phyloP scores from a whole-genome alignment of 345 rosid species.

The Adansonia digitata region DNA sequence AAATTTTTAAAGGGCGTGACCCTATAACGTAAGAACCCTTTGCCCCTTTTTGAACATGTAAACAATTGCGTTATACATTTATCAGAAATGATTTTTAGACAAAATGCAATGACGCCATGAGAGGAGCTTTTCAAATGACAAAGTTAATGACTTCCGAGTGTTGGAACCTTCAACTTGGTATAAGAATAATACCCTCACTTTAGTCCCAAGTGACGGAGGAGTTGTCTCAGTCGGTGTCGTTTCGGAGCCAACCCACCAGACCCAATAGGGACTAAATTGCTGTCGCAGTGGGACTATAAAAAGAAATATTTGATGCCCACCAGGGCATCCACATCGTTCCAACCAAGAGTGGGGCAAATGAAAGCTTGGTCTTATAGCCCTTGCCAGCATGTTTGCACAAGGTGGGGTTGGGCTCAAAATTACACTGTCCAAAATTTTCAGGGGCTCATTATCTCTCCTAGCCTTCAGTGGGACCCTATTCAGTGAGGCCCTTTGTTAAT shows the following conservation, averaged over 20 bases:
- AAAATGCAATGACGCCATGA: no score
- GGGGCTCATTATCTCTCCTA: slow-evolving; percentile 29
- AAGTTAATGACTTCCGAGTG: no score
- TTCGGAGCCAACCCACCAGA: no score
- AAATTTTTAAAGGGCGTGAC: no score
- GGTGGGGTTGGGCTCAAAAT: slow-evolving; percentile 36
- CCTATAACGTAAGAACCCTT: no score
- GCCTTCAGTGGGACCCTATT: slow-evolving; percentile 28
- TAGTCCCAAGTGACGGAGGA: slow-evolving; percentile 5
- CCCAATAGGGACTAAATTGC: slow-evolving; percentile 1
- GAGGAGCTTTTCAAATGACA: no score
- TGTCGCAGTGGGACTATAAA: not conserved
- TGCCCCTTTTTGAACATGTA: no score
- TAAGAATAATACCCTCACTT: no score
- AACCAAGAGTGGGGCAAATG: slow-evolving; percentile 30
- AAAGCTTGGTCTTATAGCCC: slow-evolving; percentile 30
- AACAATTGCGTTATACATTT: no score
- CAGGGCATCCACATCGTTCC: slow-evolving; percentile 38
- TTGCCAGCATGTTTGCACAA: slow-evolving; percentile 28
- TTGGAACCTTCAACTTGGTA: not conserved
- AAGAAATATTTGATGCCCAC: slow-evolving; percentile 8
- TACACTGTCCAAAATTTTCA: slow-evolving; percentile 42
- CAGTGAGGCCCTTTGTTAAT: not conserved
- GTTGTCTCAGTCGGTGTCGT: slow-evolving; percentile 35
- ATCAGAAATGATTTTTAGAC: no score